These are phyloP conservation scores for Corchorus olitorius DNA, from an alignment of 345 rosid species.

Conservation along the genomic window DNA sequence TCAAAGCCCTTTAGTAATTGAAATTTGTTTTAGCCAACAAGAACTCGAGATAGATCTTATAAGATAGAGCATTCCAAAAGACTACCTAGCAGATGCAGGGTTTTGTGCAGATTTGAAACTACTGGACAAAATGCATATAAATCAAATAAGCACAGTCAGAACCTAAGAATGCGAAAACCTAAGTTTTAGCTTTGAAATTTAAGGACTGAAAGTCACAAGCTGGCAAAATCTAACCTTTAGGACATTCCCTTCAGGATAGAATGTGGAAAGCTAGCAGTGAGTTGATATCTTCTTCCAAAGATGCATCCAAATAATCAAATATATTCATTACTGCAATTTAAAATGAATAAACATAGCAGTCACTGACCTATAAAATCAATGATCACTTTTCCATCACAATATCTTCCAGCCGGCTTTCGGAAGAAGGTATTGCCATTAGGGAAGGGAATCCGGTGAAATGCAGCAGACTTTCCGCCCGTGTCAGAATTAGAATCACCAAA, in stretches of 20 bases:
- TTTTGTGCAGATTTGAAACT: neutral
- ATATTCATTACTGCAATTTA: neutral
- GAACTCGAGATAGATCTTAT: neutral
- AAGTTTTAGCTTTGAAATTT: neutral
- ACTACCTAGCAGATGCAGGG: neutral
- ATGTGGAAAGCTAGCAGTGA: neutral
- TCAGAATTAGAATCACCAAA: conserved; percentile 28
- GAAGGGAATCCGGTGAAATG: conserved; percentile 61
- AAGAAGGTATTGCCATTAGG: conserved; percentile 35
- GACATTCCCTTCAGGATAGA: neutral
- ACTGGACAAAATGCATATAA: neutral
- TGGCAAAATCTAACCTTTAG: neutral
- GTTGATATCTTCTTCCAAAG: neutral
- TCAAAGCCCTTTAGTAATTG: neutral
- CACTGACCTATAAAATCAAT: conserved; percentile 21
- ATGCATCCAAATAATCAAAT: neutral
- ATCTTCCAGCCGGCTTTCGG: conserved; percentile 22
- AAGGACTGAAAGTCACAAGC: neutral
- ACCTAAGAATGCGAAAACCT: neutral
- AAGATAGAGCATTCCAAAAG: neutral
- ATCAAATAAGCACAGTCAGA: neutral
- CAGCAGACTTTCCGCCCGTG: conserved; percentile 21
- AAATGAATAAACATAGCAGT: neutral
- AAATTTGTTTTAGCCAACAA: neutral
- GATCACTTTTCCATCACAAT: conserved; percentile 15